Evolutionary conservation across 1,284 basidiomycete species (phyloP), one percentile per base, ranked within the genome.

Genomic region (Heimioporus retisporus): DNA sequence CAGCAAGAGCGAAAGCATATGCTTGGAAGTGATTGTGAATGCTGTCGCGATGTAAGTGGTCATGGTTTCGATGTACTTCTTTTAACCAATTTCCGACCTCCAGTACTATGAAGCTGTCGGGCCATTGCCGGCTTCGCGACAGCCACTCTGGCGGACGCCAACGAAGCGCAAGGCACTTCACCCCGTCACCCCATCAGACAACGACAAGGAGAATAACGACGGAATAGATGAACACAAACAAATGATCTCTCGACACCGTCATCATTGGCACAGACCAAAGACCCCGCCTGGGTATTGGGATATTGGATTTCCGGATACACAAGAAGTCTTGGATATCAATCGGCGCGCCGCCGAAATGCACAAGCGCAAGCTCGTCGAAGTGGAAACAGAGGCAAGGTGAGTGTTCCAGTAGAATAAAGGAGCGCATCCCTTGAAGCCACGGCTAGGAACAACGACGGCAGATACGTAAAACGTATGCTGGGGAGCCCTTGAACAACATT

Each of bases 211-310:
- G 62, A 75, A 71, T 57, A 70, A 67, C 68, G 72, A 70, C 57
- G 79, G 77, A 6, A 82, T 88, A 60, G 81, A 81, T 40, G 81
- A 85, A 53, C 95, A 95, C 75, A 90, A 89, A 79, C 87, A 94
- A 71, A 81, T 85, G 18, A 90, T 96, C 60, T 96, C 95, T 28
- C 87, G 93, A 40, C 95, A 96, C 80, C 87, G 95, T 40, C 83
- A 89, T 70, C 83, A 88, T 55, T 95, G 93, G 92, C 84, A 85
- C 43, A 85, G 89, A 55, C 84, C 90, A 2, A 85, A 83, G 55
- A 96, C 95, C 1, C 96, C 96, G 21, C 95, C 95, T 2, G 90
- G 89, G 28, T 97, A 93, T 78, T 95, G 94, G 94, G 85, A 92
- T 68, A 96, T 97, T 64, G 93, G 91, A 1, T 97, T 98, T 75